A percentile compares a stretch with the other conserved stretches of the same genome.
Evolutionary conservation across 768 basidiomycete species (phyloP).

Genomic region (Russula foetens): DNA sequence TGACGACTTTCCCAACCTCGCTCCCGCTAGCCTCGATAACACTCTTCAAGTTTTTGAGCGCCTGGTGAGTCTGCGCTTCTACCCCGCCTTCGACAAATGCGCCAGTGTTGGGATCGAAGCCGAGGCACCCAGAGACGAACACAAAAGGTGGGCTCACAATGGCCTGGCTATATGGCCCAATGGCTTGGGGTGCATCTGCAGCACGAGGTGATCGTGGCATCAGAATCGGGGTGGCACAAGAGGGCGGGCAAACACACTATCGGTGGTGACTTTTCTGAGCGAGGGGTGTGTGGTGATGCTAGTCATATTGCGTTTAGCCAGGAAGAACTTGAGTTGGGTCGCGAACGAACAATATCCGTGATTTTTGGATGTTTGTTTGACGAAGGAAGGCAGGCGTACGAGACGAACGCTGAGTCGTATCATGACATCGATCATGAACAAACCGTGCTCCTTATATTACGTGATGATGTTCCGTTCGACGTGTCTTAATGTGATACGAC

Average conservation of each 20-base stretch:
- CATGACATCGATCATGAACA: too few species aligned
- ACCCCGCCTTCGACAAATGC: constrained; percentile 67
- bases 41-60: constrained; percentile 76
- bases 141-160: constrained; percentile 77
- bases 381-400: not conserved
- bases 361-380: not conserved
- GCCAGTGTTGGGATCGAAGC: constrained; percentile 65
- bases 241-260: constrained; percentile 11
- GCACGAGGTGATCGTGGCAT: not conserved
- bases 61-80: constrained; percentile 75
- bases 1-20: constrained; percentile 72
- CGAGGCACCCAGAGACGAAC: constrained; percentile 87
- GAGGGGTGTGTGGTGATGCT: constrained; percentile 30
- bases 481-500: too few species aligned
- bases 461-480: too few species aligned
- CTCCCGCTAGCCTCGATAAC: constrained; percentile 81
- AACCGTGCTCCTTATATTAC: too few species aligned
- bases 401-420: not conserved
- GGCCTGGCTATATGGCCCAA: constrained; percentile 86
- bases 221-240: not conserved
- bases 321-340: not conserved
- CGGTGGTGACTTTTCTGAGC: constrained; percentile 31
- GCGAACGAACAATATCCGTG: not conserved
- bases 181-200: constrained; percentile 68
- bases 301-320: constrained; percentile 20